phyloP scores from a whole-genome alignment of 2,329 filamentous ascomycete species.

The Arthrobotrys sphaeroides region DNA sequence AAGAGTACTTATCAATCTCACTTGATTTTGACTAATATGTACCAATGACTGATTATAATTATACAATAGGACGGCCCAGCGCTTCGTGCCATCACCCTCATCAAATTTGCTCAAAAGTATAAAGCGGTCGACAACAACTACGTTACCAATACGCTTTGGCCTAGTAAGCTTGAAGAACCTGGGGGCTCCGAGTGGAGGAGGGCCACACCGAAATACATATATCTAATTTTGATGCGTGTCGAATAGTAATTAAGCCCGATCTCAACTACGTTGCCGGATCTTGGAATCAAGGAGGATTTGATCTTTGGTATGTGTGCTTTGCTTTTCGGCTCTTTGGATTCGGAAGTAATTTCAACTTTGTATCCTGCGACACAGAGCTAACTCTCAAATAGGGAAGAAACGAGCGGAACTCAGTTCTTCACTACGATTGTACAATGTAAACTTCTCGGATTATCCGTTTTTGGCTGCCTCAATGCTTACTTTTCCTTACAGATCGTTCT shows the following conservation, averaged over 20 bases:
- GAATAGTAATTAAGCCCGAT: slow-evolving; percentile 60
- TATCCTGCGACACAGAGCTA: too few relatives aligned
- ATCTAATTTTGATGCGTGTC: slow-evolving; percentile 16
- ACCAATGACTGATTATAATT: too few relatives aligned
- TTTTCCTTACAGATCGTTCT: slow-evolving; percentile 66
- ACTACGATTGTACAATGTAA: slow-evolving; percentile 71
- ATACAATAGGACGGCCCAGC: slow-evolving; percentile 63
- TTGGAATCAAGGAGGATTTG: slow-evolving; percentile 63
- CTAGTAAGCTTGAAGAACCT: slow-evolving; percentile 57
- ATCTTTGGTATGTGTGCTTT: slow-evolving; percentile 62
- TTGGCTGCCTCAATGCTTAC: not conserved
- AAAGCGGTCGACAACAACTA: slow-evolving; percentile 59
- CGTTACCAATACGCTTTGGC: slow-evolving; percentile 60
- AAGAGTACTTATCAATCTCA: slow-evolving; percentile 53
- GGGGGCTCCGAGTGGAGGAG: too few relatives aligned
- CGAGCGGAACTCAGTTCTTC: slow-evolving; percentile 73
- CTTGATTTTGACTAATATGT: not conserved
- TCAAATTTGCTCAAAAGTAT: slow-evolving; percentile 62
- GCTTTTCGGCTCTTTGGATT: too few relatives aligned
- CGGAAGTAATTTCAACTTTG: too few relatives aligned
- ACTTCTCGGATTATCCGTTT: too few relatives aligned
- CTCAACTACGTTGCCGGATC: slow-evolving; percentile 63
- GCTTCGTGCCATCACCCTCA: slow-evolving; percentile 63
- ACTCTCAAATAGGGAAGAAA: slow-evolving; percentile 59
- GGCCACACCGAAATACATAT: too few relatives aligned